Base-by-base conservation (phyloP, 2,329 filamentous ascomycete genomes). In the Cladophialophora carrionii region DNA sequence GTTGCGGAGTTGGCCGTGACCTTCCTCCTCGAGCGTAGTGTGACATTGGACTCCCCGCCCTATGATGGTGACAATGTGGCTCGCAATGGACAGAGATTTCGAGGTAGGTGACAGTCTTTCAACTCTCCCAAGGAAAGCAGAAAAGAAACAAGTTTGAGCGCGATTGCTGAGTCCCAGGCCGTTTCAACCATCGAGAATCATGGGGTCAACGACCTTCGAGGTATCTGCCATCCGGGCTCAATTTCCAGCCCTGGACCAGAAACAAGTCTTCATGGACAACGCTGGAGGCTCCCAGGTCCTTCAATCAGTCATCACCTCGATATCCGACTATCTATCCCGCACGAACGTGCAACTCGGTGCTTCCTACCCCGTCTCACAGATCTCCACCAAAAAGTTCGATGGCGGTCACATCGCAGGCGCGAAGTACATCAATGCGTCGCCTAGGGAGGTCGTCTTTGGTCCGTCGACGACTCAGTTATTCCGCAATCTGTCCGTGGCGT, bases 321-420 rank as follows among this genome's bases (percentile, higher is more conserved):
- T 93, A 62, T 80, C 80, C 0, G 80, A 86, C 26, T 92, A 93
- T 71, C 81, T 92, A 8, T 79, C 83, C 43, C 83, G 82, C 31
- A 88, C 82, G 67, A 92, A 93, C 70, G 90, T 92, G 49, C 90
- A 94, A 74, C 83, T 92, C 0, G 90, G 90, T 22, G 89, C 88
- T 2, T 86, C 85, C 0, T 93, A 94, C 73, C 78, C 80, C 4
- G 81, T 85, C 1, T 84, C 87, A 9, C 78, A 84, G 68, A 77
- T 80, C 48, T 87, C 89, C 0, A 90, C 86, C 1, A 77, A 80
- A 22, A 80, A 82, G 26, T 90, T 89, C 73, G 76, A 78, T 2
- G 78, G 81, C 32, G 90, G 87, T 17, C 87, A 87, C 70, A 78
- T 82, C 57, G 87, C 88, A 1, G 89, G 85, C 0, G 89, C 90